Conservation (phyloP, 441 rosid species). For the Arabidopsis hybrid region DNA sequence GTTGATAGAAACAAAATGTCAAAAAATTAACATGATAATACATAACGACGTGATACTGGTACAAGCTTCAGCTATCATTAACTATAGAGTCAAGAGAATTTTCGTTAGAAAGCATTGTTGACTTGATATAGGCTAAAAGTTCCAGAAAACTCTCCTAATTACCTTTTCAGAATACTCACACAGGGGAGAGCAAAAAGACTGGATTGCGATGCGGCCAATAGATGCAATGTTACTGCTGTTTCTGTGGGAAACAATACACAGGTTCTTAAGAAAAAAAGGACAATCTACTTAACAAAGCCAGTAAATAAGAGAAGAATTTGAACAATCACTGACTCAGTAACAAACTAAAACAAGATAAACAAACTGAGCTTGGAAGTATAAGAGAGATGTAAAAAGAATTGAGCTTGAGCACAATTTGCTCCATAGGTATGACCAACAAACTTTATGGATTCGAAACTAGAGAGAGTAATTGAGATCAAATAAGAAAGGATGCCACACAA, state of each 20-base stretch:
- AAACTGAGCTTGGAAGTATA: not conserved
- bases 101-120: slow-evolving; percentile 8
- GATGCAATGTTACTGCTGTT: slow-evolving; percentile 56
- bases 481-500: slow-evolving; percentile 38
- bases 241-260: slow-evolving; percentile 50
- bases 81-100: not conserved
- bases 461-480: slow-evolving; percentile 25
- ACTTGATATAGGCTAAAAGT: not conserved
- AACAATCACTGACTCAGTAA: not conserved
- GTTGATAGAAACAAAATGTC: slow-evolving; percentile 23
- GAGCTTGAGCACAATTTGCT: not conserved
- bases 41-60: not conserved
- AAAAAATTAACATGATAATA: not conserved
- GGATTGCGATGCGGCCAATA: slow-evolving; percentile 83
- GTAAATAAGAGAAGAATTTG: not conserved
- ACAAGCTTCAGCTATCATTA: slow-evolving; percentile 16
- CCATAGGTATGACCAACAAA: not conserved
- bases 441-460: not conserved
- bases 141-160: slow-evolving; percentile 6
- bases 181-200: slow-evolving; percentile 88
- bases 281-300: slow-evolving; percentile 1
- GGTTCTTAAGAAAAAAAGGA: slow-evolving; percentile 11
- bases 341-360: slow-evolving; percentile 5
- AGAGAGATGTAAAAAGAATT: not conserved
- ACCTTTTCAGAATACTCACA: slow-evolving; percentile 79